phyloP scores from a whole-genome alignment of 83 land plant genomes.

The Picea abies region DNA sequence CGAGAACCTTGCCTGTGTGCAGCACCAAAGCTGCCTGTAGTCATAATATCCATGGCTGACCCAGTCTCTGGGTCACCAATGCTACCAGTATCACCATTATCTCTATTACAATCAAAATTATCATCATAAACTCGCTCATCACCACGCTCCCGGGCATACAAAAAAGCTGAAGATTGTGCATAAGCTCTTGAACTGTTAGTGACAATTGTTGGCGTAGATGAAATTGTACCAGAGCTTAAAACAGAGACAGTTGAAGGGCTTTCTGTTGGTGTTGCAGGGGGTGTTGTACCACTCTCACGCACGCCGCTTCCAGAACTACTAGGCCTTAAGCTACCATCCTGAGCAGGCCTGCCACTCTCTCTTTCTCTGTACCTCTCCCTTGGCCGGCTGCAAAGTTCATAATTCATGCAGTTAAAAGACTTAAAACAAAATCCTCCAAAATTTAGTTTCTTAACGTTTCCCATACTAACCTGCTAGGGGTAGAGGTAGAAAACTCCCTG shows the following conservation, averaged over 20 bases:
- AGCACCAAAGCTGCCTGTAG: constrained; percentile 41
- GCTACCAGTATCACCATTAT: constrained; percentile 64
- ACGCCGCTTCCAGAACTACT: constrained; percentile 27
- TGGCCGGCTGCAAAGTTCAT: constrained; percentile 47
- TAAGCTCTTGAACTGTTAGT: constrained; percentile 42
- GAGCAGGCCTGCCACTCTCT: constrained; percentile 60
- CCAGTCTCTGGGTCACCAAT: constrained; percentile 60
- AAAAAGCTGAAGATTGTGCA: constrained; percentile 48
- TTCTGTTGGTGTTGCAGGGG: constrained; percentile 43
- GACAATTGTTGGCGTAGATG: constrained; percentile 35
- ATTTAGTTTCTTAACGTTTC: not conserved
- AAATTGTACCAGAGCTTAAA: constrained; percentile 15
- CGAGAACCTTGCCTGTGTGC: constrained; percentile 66
- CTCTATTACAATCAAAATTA: constrained; percentile 47
- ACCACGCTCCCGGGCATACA: constrained; percentile 61
- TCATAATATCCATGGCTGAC: constrained; percentile 49
- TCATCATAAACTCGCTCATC: constrained; percentile 78
- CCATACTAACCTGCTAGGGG: constrained; percentile 56
- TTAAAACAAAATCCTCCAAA: constrained; percentile 5
- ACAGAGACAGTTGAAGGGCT: constrained; percentile 4
- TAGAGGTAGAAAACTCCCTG: constrained; percentile 70
- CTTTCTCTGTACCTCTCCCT: constrained; percentile 86
- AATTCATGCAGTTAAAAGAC: constrained; percentile 8
- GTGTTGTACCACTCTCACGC: constrained; percentile 48
- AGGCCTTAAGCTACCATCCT: constrained; percentile 55